These are phyloP conservation scores for Letharia columbiana DNA, from an alignment of 495 filamentous ascomycete genomes.

Conservation along the genomic window DNA sequence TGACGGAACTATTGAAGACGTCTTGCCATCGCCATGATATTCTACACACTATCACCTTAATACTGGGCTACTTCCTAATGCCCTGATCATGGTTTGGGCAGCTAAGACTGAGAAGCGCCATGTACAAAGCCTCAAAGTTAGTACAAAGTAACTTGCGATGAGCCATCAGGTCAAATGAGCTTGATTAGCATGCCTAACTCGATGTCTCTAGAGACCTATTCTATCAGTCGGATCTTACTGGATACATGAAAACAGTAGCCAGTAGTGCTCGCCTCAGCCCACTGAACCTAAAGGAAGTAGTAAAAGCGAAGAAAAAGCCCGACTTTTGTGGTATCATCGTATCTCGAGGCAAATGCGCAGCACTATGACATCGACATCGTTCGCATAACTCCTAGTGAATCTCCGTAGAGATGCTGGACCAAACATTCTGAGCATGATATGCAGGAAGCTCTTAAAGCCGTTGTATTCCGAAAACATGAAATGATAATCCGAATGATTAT, in stretches of 20 bases:
- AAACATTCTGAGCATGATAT: background rate
- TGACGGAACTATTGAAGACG: background rate
- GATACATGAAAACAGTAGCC: background rate
- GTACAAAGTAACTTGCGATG: background rate
- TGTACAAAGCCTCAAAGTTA: background rate
- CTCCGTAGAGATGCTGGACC: constrained; percentile 2
- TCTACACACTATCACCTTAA: background rate
- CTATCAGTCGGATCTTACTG: background rate
- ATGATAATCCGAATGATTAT: constrained; percentile 10
- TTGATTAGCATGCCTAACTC: background rate
- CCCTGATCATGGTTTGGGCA: background rate
- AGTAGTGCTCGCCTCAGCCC: background rate
- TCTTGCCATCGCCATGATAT: background rate
- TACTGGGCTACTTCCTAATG: background rate
- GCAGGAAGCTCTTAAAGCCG: background rate
- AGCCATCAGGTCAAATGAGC: background rate
- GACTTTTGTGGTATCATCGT: constrained; percentile 23
- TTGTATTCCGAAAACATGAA: background rate
- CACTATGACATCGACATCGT: constrained; percentile 5
- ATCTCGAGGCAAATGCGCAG: constrained; percentile 9
- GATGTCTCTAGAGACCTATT: background rate
- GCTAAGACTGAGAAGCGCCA: background rate
- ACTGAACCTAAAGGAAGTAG: background rate
- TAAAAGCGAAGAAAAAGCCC: constrained; percentile 8
- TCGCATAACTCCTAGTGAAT: constrained; percentile 4